A percentile compares a stretch with the other conserved stretches of the same genome.
phyloP scores from a whole-genome alignment of 768 basidiomycete genomes.

The Trametes punicea region DNA sequence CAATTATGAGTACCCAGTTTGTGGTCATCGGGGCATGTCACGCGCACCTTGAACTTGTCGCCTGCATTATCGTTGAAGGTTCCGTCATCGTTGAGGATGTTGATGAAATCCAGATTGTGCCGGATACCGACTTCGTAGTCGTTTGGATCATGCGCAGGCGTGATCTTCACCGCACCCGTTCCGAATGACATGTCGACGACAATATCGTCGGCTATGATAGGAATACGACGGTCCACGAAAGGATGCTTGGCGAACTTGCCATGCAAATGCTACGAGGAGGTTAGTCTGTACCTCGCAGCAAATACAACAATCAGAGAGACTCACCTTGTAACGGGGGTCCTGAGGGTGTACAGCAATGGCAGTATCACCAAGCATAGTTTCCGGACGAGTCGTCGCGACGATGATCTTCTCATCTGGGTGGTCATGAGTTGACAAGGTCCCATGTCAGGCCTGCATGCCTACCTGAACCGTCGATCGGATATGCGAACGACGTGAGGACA shows the following conservation, averaged over 20 bases:
- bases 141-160: constrained; percentile 95
- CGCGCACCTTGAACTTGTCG: constrained; percentile 57
- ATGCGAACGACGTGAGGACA: constrained; percentile 94
- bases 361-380: constrained; percentile 98
- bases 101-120: constrained; percentile 89
- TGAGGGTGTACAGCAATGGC: constrained; percentile 96
- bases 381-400: constrained; percentile 96
- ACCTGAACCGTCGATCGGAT: constrained; percentile 85
- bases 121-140: constrained; percentile 93
- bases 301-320: background rate
- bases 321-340: constrained; percentile 81
- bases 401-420: constrained; percentile 79
- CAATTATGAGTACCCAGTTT: background rate
- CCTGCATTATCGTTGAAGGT: constrained; percentile 92
- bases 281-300: background rate
- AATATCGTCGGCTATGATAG: constrained; percentile 83
- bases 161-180: constrained; percentile 98
- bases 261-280: constrained; percentile 66
- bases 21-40: background rate
- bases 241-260: constrained; percentile 91
- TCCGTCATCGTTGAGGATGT: constrained; percentile 94
- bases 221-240: constrained; percentile 81
- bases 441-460: constrained; percentile 17
- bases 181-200: constrained; percentile 92
- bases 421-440: background rate